Conservation (phyloP, 495 filamentous ascomycete genomes). For the Neurospora africana region DNA sequence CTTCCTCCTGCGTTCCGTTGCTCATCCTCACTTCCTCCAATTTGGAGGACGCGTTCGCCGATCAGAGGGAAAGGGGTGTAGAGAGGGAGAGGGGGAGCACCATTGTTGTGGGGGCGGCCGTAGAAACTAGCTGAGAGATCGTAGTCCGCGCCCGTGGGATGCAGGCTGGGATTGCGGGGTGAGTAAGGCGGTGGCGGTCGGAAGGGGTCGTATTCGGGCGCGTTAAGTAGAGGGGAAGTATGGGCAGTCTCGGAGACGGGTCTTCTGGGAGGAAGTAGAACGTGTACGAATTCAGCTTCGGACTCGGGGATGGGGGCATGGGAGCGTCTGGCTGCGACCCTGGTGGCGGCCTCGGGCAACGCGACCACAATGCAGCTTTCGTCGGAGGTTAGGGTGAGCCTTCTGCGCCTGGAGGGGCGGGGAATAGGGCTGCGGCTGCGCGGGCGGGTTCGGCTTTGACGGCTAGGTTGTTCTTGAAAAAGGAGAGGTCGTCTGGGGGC, state of each 20-base stretch:
- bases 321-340: background rate
- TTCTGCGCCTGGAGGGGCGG: background rate
- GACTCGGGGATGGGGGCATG: background rate
- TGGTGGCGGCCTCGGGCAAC: background rate
- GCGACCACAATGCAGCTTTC: background rate
- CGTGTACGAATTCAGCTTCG: background rate
- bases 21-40: background rate
- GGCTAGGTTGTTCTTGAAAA: background rate
- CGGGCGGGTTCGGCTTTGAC: background rate
- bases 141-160: background rate
- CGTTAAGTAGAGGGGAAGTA: background rate
- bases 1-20: background rate
- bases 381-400: background rate
- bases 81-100: background rate
- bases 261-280: background rate
- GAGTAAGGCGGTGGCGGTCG: background rate
- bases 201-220: background rate
- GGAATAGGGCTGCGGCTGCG: background rate
- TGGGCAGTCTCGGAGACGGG: background rate
- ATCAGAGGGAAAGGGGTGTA: background rate
- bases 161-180: background rate
- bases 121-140: background rate
- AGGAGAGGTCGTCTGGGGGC: background rate
- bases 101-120: background rate
- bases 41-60: background rate